Evolutionary conservation across 257 asterid genomes (phyloP).

Genomic region (Capsicum chinense): DNA sequence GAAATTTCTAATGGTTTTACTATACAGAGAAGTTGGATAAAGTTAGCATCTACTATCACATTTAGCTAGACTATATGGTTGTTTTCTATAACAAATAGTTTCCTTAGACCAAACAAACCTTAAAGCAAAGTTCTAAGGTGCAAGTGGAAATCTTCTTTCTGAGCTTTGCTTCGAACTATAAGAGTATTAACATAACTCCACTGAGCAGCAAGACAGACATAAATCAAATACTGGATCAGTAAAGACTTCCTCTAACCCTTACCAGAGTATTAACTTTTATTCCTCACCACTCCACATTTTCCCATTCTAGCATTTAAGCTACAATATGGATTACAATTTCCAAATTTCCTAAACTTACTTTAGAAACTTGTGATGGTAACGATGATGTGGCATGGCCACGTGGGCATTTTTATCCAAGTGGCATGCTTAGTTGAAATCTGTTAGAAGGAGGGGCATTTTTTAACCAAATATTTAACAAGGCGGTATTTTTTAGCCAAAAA

Average conservation of each 20-base stretch:
- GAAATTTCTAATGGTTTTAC: constrained; percentile 21
- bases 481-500: too few species aligned
- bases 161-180: constrained; percentile 7
- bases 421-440: too few species aligned
- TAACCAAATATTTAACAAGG: too few species aligned
- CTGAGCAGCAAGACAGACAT: neutral
- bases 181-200: constrained; percentile 10
- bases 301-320: neutral
- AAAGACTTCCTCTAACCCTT: neutral
- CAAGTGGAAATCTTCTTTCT: constrained; percentile 6
- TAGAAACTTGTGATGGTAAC: constrained; percentile 16
- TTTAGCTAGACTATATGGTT: neutral
- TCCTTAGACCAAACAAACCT: neutral
- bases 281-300: neutral
- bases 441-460: too few species aligned
- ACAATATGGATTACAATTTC: neutral
- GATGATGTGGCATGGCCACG: neutral
- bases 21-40: neutral
- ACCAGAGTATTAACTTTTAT: neutral
- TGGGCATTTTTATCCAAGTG: too few species aligned
- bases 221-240: neutral
- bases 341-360: neutral
- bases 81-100: neutral
- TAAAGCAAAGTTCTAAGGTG: neutral
- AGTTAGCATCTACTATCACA: neutral